These are phyloP conservation scores for Scenedesmus sp. DNA, from an alignment of 163 green algal genomes.

Conservation along the genomic window DNA sequence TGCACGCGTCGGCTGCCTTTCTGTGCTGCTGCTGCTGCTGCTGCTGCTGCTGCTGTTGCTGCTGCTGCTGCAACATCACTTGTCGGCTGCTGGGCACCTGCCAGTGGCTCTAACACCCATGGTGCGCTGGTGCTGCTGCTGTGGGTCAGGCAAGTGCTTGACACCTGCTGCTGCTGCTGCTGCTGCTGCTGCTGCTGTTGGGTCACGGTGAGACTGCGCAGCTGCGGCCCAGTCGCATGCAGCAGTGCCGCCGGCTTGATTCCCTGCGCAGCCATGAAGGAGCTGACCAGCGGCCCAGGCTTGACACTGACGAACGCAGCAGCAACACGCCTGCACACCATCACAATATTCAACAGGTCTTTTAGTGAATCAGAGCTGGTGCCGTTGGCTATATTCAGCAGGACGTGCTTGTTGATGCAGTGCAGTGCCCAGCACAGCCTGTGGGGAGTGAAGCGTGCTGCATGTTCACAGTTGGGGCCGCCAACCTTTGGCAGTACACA, in stretches of 20 bases:
- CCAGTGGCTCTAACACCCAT: background rate
- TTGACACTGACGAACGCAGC: slow-evolving; percentile 27
- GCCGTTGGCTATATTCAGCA: background rate
- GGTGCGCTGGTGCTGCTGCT: background rate
- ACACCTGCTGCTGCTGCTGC: background rate
- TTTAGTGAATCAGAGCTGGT: too few species aligned
- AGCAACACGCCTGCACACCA: background rate
- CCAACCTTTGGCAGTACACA: background rate
- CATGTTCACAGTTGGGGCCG: background rate
- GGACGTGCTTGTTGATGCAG: too few species aligned
- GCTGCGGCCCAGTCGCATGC: background rate
- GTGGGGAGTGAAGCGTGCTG: background rate
- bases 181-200: slow-evolving; percentile 26
- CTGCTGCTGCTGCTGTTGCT: background rate
- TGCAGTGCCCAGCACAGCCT: background rate
- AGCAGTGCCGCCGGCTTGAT: background rate
- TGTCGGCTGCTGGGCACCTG: background rate
- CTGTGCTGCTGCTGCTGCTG: background rate
- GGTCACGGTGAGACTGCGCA: background rate
- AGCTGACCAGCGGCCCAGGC: slow-evolving; percentile 22
- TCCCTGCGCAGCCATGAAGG: slow-evolving; percentile 7
- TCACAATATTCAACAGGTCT: too few species aligned
- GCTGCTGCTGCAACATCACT: background rate
- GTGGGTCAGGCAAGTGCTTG: background rate
- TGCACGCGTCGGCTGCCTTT: background rate